A percentile compares a stretch with the other conserved stretches of the same genome.
Conservation (phyloP, 202 grass and related monocot genomes). For the Tripidium arundinaceum region DNA sequence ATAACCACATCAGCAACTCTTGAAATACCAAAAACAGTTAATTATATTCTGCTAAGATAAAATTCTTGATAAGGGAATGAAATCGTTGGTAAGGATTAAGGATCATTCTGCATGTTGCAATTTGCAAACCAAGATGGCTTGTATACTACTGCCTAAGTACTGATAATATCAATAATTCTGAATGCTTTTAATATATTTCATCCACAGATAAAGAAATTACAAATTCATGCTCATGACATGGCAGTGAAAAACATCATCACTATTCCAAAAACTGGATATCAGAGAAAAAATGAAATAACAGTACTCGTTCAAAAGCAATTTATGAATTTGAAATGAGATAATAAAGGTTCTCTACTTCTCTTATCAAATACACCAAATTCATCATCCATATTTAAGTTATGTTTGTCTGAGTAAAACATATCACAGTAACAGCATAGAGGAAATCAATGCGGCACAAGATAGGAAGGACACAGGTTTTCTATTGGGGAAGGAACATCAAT, state of each 20-base stretch:
- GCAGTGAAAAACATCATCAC: neutral
- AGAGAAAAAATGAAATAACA: neutral
- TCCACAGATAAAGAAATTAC: neutral
- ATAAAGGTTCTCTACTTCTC: neutral
- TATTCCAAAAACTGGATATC: neutral
- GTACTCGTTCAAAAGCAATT: neutral
- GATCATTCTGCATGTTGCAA: neutral
- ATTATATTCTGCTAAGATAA: neutral
- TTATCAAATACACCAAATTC: neutral
- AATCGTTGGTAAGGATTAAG: neutral
- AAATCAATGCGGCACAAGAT: neutral
- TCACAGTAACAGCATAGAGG: neutral
- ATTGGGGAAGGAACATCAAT: neutral
- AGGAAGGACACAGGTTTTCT: neutral
- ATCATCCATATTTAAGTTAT: neutral
- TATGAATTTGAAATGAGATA: neutral
- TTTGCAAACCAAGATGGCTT: neutral
- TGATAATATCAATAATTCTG: neutral
- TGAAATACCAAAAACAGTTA: slow-evolving; percentile 8
- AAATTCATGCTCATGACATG: neutral
- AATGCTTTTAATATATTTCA: neutral
- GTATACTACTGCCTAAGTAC: neutral
- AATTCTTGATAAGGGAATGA: neutral
- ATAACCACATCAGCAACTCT: neutral
- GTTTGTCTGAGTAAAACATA: neutral